These are phyloP conservation scores for Boletus sp. DNA, from an alignment of 768 basidiomycete species.

Conservation along the genomic window DNA sequence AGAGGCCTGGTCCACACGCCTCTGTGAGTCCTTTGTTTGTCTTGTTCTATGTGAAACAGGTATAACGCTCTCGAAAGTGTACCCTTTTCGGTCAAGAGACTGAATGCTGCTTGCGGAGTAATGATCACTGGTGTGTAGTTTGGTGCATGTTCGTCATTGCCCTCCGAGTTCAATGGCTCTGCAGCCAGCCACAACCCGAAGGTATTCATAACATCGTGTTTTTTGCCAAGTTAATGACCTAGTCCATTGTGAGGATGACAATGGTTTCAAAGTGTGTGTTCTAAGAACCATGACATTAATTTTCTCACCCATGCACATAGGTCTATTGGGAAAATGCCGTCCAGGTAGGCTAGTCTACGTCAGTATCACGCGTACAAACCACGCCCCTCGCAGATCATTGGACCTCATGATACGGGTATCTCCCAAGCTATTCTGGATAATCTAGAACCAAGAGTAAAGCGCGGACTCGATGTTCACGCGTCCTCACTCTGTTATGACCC, in stretches of 20 bases:
- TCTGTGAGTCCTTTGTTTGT: constrained; percentile 43
- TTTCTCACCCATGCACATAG: constrained; percentile 35
- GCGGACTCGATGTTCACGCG: constrained; percentile 31
- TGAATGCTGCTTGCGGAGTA: constrained; percentile 76
- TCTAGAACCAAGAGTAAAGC: constrained; percentile 52
- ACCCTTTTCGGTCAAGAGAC: constrained; percentile 68
- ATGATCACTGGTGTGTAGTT: constrained; percentile 77
- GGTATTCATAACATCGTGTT: constrained; percentile 36
- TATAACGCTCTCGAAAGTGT: constrained; percentile 48
- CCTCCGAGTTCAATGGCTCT: constrained; percentile 1
- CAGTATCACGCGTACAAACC: not conserved
- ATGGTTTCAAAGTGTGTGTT: constrained; percentile 73
- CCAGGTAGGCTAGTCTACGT: constrained; percentile 46
- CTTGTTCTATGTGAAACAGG: not conserved
- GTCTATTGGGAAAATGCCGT: constrained; percentile 91
- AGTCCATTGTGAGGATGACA: constrained; percentile 58
- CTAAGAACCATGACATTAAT: not conserved
- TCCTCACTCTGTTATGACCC: constrained; percentile 52
- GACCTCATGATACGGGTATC: constrained; percentile 80
- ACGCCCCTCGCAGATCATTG: constrained; percentile 60
- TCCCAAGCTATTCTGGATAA: constrained; percentile 61
- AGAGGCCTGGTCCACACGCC: constrained; percentile 78
- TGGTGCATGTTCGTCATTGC: not conserved
- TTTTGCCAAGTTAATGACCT: not conserved
- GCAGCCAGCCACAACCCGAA: constrained; percentile 87